Base-by-base conservation (phyloP, 2,329 filamentous ascomycete genomes). In the Venturiaceae sp. region DNA sequence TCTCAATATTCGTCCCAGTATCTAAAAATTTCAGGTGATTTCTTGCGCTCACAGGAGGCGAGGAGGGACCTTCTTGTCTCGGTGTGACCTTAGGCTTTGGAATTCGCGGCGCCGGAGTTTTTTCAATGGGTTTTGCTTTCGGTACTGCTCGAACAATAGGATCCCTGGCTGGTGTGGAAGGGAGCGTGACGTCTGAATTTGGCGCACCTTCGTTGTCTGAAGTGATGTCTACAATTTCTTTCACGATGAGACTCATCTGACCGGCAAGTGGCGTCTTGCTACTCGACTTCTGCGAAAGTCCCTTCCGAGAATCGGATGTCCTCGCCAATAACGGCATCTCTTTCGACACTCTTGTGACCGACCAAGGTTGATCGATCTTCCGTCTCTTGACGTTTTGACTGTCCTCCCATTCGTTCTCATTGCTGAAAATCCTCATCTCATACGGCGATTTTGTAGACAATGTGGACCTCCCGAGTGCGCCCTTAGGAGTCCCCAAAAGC, bases 401-500 rank as follows among this genome's bases (percentile, higher is more conserved):
- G 21, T 46, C 55, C 30, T n/a, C 28, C 13, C 11, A 26, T 30
- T 58, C 47, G 19, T 53, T 44, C 32, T 44, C 46, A 21, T n/a
- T 32, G 14, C 28, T 39, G 28, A 19, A 34, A 26, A 58, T 44
- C n/a, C 79, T 74, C 58, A 82, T 73, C 62, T 90, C 86, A 61
- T 83, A 90, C 0, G 87, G 87, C 1, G 87, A 88, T 56, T 79
- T 78, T 7, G 67, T 71, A 0, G 83, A 79, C 3, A 85, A 66
- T 2, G 76, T 63, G 2, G 85, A 80, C 65, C 85, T 84, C 0
- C 84, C 84, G 64, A 84, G 78, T 8, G 83, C 80, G 0, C 84
- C 82, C 58, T 80, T 84, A 11, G 83, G 83, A 1, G 82, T 83
- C 1, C 85, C 85, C 30, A 91, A 77, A 14, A 90, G 65, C 54